phyloP scores from a whole-genome alignment of 176 grass and related monocot species.

The Metroxylon sagu region DNA sequence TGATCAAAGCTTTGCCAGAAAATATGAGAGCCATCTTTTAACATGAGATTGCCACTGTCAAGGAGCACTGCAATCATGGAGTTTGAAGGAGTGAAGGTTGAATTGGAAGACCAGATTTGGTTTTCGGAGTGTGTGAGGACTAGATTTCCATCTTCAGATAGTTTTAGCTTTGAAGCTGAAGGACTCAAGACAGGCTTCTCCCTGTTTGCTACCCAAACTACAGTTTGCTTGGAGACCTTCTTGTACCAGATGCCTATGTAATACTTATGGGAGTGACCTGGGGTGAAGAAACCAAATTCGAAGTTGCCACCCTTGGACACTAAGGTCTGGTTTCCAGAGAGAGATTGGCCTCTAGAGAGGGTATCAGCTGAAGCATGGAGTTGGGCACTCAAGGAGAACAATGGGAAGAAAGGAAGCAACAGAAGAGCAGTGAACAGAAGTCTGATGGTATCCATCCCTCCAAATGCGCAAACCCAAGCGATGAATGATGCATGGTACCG shows the following conservation, averaged over 20 bases:
- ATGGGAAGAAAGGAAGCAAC: too few species aligned
- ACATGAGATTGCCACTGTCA: conserved; percentile 53
- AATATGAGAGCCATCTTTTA: conserved; percentile 16
- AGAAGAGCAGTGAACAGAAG: too few species aligned
- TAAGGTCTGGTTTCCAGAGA: conserved; percentile 45
- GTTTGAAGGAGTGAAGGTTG: conserved; percentile 18
- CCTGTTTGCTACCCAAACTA: conserved; percentile 54
- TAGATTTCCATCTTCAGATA: conserved; percentile 37
- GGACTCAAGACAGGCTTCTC: conserved; percentile 28
- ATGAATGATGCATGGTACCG: too few species aligned
- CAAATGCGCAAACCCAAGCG: too few species aligned
- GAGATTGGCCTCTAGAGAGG: conserved; percentile 25
- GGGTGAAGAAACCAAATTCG: conserved; percentile 55
- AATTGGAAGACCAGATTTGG: conserved; percentile 37
- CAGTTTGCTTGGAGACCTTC: conserved; percentile 31
- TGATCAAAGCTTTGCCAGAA: conserved; percentile 69
- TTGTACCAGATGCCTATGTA: conserved; percentile 37
- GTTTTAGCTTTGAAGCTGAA: conserved; percentile 24
- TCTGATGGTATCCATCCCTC: too few species aligned
- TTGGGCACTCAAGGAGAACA: too few species aligned
- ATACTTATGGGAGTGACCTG: conserved; percentile 32
- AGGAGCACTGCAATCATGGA: conserved; percentile 36
- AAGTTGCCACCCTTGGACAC: conserved; percentile 46
- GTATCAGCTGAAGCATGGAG: conserved; percentile 19
- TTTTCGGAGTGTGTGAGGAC: conserved; percentile 15